Evolutionary conservation across 2,329 filamentous ascomycete species (phyloP).

Genomic region (Aureobasidium sp.): DNA sequence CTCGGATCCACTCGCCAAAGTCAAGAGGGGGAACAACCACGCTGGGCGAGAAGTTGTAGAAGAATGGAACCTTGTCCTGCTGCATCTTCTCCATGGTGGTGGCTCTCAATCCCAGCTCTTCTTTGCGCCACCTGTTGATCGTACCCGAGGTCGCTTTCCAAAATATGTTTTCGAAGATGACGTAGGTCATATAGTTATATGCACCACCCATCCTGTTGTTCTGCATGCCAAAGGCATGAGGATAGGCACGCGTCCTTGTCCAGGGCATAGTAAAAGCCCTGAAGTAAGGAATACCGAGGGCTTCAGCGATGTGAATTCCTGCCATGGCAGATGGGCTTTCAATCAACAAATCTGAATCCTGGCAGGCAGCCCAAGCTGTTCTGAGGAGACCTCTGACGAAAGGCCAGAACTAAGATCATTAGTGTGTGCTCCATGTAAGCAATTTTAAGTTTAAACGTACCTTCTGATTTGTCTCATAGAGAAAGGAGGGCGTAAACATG

Average conservation of each 20-base stretch:
- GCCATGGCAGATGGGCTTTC: conserved; percentile 96
- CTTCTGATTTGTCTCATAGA: conserved; percentile 76
- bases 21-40: conserved; percentile 93
- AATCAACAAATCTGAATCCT: conserved; percentile 82
- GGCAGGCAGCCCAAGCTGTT: conserved; percentile 76
- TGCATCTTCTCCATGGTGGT: conserved; percentile 88
- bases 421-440: neutral
- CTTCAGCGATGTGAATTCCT: conserved; percentile 94
- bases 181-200: conserved; percentile 92
- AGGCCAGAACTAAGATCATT: conserved; percentile 57
- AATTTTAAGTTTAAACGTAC: conserved; percentile 12
- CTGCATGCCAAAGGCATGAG: conserved; percentile 90
- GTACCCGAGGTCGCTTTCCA: conserved; percentile 91
- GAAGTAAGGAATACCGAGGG: conserved; percentile 88
- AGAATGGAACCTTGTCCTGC: conserved; percentile 92
- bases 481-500: conserved; percentile 89
- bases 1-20: conserved; percentile 94
- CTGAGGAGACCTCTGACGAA: conserved; percentile 87
- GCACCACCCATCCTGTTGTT: conserved; percentile 90
- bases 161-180: conserved; percentile 94
- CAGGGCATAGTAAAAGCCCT: conserved; percentile 98
- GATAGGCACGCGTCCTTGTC: conserved; percentile 91
- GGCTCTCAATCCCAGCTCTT: conserved; percentile 66
- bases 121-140: conserved; percentile 87
- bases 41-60: conserved; percentile 93